These are phyloP conservation scores for Solanum lignicaule DNA, from an alignment of 257 asterid genomes.

Conservation along the genomic window DNA sequence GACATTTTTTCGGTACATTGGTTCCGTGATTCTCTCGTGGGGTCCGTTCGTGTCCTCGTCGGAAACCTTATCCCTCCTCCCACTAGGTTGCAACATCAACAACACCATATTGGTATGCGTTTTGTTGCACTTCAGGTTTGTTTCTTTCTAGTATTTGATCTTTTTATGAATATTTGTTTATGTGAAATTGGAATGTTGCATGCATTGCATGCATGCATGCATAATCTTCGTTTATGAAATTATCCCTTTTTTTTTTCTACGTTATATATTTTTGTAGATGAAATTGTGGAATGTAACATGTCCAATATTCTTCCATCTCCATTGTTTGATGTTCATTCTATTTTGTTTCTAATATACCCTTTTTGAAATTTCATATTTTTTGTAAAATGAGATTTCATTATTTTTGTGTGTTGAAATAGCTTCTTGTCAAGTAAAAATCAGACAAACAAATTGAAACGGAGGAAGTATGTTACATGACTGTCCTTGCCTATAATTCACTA, in stretches of 20 bases:
- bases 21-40: constrained; percentile 73
- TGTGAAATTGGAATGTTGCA: background rate
- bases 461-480: background rate
- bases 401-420: background rate
- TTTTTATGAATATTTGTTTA: background rate
- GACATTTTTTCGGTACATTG: constrained; percentile 75
- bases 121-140: constrained; percentile 35
- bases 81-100: background rate
- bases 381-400: background rate
- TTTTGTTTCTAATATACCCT: background rate
- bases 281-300: background rate
- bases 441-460: background rate
- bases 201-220: background rate
- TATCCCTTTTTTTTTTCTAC: background rate
- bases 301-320: background rate
- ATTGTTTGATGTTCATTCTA: background rate
- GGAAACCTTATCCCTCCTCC: constrained; percentile 37
- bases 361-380: background rate
- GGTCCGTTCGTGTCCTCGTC: constrained; percentile 47
- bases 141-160: background rate
- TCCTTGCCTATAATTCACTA: background rate
- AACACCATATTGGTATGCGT: constrained; percentile 21
- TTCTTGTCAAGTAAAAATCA: background rate
- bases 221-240: background rate
- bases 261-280: background rate